Evolutionary conservation across 139 green algal genomes (phyloP).

Genomic region (Chlamydomonas schloesseri): DNA sequence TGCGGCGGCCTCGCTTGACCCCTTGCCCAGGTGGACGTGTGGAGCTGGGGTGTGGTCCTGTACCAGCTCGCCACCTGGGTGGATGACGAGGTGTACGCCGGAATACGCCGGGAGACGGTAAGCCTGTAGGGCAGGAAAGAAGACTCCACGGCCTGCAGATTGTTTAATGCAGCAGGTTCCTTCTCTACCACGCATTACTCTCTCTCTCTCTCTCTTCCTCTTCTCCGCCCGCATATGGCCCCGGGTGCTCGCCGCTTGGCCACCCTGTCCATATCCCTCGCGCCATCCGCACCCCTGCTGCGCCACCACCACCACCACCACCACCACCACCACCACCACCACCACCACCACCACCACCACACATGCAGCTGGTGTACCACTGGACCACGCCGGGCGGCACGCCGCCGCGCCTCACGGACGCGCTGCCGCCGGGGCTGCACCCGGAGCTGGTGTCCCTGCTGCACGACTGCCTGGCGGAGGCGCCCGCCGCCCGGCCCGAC

Average conservation of each 20-base stretch:
- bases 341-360: too few relatives aligned
- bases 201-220: too few relatives aligned
- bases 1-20: too few relatives aligned
- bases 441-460: constrained; percentile 1
- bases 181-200: too few relatives aligned
- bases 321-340: too few relatives aligned
- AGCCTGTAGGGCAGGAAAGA: neutral
- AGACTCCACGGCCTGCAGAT: neutral
- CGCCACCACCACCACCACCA: neutral
- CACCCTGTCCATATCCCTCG: neutral
- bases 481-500: neutral
- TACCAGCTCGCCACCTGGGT: constrained; percentile 31
- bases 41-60: constrained; percentile 21
- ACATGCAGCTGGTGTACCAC: constrained; percentile 4
- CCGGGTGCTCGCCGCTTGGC: too few relatives aligned
- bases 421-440: neutral
- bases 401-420: neutral
- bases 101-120: neutral
- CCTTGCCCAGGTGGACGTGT: constrained; percentile 40
- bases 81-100: neutral
- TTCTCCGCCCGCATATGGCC: too few relatives aligned
- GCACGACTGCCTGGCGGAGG: constrained; percentile 5
- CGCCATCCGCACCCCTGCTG: neutral
- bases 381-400: neutral
- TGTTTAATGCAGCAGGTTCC: too few relatives aligned